A percentile compares a stretch with the other conserved stretches of the same genome.
phyloP scores from a whole-genome alignment of 495 filamentous ascomycete genomes.

The Ascodesmis nigricans region DNA sequence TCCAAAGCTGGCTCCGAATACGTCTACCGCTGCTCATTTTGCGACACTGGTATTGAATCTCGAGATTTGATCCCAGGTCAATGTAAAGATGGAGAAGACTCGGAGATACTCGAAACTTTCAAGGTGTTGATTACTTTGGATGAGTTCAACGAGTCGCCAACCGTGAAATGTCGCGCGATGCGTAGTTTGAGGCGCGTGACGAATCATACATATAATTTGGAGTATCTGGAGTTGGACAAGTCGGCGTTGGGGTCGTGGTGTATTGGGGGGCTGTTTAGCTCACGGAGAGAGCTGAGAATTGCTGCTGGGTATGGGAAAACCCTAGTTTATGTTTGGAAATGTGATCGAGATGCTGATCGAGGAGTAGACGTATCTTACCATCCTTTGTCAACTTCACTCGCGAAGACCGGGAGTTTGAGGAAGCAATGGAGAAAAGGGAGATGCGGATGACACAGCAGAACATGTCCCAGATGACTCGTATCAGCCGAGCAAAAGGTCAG shows the following conservation, averaged over 20 bases:
- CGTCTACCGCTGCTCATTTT: slow-evolving; percentile 22
- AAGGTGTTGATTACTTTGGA: slow-evolving; percentile 33
- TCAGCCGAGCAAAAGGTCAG: too few relatives aligned
- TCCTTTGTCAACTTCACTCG: slow-evolving; percentile 37
- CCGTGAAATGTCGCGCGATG: slow-evolving; percentile 50
- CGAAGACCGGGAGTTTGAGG: too few relatives aligned
- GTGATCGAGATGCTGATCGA: slow-evolving; percentile 19
- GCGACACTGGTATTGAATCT: slow-evolving; percentile 23
- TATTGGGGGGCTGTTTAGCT: slow-evolving; percentile 56
- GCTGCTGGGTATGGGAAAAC: slow-evolving; percentile 37
- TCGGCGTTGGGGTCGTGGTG: slow-evolving; percentile 58
- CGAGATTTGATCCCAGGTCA: slow-evolving; percentile 6
- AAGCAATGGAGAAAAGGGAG: too few relatives aligned
- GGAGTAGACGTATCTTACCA: slow-evolving; percentile 36
- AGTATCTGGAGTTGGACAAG: slow-evolving; percentile 40
- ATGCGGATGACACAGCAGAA: too few relatives aligned
- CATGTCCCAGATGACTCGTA: too few relatives aligned
- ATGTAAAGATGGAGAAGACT: slow-evolving; percentile 22
- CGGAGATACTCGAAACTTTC: slow-evolving; percentile 33
- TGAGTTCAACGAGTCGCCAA: slow-evolving; percentile 35
- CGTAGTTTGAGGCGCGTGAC: slow-evolving; percentile 43
- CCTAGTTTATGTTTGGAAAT: slow-evolving; percentile 1
- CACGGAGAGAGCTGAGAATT: slow-evolving; percentile 64
- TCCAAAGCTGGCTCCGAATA: slow-evolving; percentile 9
- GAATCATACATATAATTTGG: slow-evolving; percentile 34